Conservation (phyloP, 1,284 basidiomycete species). For the Cryptococcus floricola region DNA sequence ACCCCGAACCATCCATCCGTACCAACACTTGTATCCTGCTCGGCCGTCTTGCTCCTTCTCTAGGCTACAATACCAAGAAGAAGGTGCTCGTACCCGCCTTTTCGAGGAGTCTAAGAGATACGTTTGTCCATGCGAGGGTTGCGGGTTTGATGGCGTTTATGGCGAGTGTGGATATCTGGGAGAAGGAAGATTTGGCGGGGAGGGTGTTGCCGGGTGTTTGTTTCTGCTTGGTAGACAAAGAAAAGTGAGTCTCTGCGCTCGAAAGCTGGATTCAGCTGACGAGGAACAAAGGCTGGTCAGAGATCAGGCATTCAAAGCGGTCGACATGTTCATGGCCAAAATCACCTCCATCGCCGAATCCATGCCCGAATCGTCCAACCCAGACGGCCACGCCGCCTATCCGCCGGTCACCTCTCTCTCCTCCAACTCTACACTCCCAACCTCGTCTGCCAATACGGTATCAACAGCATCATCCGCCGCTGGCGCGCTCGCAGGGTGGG, state of each 20-base stretch:
- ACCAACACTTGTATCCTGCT: slow-evolving; percentile 98
- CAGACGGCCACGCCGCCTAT: slow-evolving; percentile 18
- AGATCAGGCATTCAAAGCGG: slow-evolving; percentile 89
- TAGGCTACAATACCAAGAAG: slow-evolving; percentile 82
- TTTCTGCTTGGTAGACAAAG: slow-evolving; percentile 76
- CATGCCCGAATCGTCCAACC: no score
- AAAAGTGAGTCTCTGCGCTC: slow-evolving; percentile 62
- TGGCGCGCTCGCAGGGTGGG: slow-evolving; percentile 87
- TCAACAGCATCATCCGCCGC: slow-evolving; percentile 67
- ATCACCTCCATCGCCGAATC: slow-evolving; percentile 54
- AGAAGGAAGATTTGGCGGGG: slow-evolving; percentile 77
- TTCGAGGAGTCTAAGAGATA: slow-evolving; percentile 80
- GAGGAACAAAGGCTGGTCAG: slow-evolving; percentile 63
- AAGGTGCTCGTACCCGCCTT: slow-evolving; percentile 97
- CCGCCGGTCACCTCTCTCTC: slow-evolving; percentile 47
- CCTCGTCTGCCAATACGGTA: slow-evolving; percentile 52
- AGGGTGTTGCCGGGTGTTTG: slow-evolving; percentile 84
- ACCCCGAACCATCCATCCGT: slow-evolving; percentile 88
- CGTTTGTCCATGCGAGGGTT: slow-evolving; percentile 88
- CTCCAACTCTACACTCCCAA: slow-evolving; percentile 34
- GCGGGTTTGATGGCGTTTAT: slow-evolving; percentile 95
- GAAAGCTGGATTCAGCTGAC: slow-evolving; percentile 5
- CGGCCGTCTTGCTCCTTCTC: slow-evolving; percentile 78
- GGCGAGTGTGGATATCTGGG: slow-evolving; percentile 89
- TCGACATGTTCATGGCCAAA: slow-evolving; percentile 77